Percentiles rank a stretch among this genome's conserved stretches.
Evolutionary conservation across 352 stramenopile genomes (phyloP).

Genomic region (Blastocystis sp.): DNA sequence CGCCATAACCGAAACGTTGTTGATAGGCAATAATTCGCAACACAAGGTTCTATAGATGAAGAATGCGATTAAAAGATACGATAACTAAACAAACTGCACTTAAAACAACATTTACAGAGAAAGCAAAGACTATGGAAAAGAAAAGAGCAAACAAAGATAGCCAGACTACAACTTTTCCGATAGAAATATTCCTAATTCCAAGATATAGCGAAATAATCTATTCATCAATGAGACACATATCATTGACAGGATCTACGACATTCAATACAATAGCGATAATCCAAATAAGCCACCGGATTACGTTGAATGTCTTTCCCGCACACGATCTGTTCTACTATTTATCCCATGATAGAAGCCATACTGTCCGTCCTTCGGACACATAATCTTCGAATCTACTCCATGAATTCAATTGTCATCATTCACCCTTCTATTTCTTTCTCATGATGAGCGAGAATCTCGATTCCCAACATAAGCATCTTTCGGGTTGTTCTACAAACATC

Average conservation of each 20-base stretch:
- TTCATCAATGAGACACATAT: not conserved
- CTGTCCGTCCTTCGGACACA: slow-evolving; percentile 18
- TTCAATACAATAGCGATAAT: slow-evolving; percentile 28
- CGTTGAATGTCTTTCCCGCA: not conserved
- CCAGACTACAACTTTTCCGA: not conserved
- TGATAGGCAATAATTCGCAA: slow-evolving; percentile 17
- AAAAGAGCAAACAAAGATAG: slow-evolving; percentile 20
- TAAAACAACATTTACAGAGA: slow-evolving; percentile 1
- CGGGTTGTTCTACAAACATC: not conserved
- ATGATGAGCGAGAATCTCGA: slow-evolving; percentile 39
- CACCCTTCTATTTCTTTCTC: slow-evolving; percentile 44
- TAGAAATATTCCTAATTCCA: not conserved
- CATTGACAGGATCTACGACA: slow-evolving; percentile 8
- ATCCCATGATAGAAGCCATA: not conserved
- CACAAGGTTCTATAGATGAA: slow-evolving; percentile 22
- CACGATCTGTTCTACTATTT: not conserved
- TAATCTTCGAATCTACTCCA: slow-evolving; percentile 33
- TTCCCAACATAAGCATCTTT: slow-evolving; percentile 31
- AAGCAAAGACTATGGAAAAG: slow-evolving; percentile 10
- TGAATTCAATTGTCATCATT: not conserved
- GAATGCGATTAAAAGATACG: not conserved
- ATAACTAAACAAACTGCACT: not conserved
- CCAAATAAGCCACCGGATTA: slow-evolving; percentile 40
- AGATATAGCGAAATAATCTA: slow-evolving; percentile 17
- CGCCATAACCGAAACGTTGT: not conserved